Conservation (phyloP, 345 rosid genomes). For the Gossypium herbaceum region DNA sequence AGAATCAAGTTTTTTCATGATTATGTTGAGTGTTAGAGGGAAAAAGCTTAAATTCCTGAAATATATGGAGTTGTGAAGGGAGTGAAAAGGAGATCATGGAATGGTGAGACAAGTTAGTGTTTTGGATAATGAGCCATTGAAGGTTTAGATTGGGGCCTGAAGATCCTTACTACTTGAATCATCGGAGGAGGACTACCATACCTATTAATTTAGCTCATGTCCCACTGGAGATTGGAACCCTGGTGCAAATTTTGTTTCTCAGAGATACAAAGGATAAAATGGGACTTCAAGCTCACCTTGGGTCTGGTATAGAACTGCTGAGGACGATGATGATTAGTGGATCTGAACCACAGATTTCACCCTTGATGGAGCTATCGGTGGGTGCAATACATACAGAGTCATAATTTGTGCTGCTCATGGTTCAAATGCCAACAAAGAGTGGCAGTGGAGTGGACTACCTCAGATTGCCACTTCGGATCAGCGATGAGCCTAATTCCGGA, state of each 20-base stretch:
- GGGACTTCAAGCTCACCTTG: conserved; percentile 71
- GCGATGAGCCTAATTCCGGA: conserved; percentile 64
- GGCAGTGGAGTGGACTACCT: conserved; percentile 27
- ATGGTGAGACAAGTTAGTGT: conserved; percentile 54
- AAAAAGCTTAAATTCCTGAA: neutral
- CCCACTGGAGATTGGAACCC: conserved; percentile 57
- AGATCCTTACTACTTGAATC: conserved; percentile 53
- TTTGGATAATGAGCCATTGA: conserved; percentile 40
- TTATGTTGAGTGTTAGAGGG: neutral
- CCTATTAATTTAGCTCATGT: conserved; percentile 57
- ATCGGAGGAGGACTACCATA: conserved; percentile 48
- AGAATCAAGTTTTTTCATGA: neutral
- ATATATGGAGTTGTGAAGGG: conserved; percentile 37
- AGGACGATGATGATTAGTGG: conserved; percentile 97
- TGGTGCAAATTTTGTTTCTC: conserved; percentile 70
- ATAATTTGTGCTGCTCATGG: conserved; percentile 61
- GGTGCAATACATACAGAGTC: conserved; percentile 54
- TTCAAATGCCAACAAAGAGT: conserved; percentile 48
- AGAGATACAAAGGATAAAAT: conserved; percentile 41
- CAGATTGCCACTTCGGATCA: conserved; percentile 33
- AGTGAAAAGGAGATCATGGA: conserved; percentile 37
- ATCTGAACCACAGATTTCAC: conserved; percentile 82
- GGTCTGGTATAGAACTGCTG: conserved; percentile 77
- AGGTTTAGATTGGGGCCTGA: conserved; percentile 66
- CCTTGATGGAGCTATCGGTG: conserved; percentile 61